Evolutionary conservation across 352 stramenopile species (phyloP).

Genomic region (Achlya hypogyna): DNA sequence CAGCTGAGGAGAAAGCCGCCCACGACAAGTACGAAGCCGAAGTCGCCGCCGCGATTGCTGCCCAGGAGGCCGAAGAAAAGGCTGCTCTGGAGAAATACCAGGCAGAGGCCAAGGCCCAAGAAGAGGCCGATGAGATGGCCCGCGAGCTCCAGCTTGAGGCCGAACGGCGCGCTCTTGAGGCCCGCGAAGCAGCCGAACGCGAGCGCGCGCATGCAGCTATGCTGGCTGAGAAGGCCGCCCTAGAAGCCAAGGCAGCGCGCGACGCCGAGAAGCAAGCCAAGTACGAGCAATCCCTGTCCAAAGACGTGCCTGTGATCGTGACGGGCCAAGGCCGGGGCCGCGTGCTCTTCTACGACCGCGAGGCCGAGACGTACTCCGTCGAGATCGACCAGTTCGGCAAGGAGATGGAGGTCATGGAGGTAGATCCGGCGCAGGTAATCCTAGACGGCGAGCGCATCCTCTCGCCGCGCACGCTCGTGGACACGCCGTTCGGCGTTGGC

Average conservation of each 20-base stretch:
- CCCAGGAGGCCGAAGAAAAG: constrained; percentile 20
- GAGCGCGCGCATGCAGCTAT: constrained; percentile 9
- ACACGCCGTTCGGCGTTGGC: constrained; percentile 74
- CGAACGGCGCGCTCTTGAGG: neutral
- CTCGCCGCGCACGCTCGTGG: constrained; percentile 72
- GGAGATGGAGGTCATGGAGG: constrained; percentile 56
- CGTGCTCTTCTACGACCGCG: constrained; percentile 69
- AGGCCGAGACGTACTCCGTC: constrained; percentile 67
- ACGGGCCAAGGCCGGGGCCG: constrained; percentile 56
- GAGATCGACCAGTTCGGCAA: constrained; percentile 51
- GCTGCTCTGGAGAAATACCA: constrained; percentile 28
- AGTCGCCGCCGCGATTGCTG: constrained; percentile 20
- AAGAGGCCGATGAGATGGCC: constrained; percentile 25
- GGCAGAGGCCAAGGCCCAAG: constrained; percentile 20
- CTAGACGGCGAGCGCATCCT: constrained; percentile 80
- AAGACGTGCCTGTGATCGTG: constrained; percentile 79
- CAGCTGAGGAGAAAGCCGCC: constrained; percentile 8
- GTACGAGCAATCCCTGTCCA: constrained; percentile 79
- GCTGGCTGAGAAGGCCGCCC: constrained; percentile 16
- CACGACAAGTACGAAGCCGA: neutral
- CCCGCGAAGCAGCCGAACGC: constrained; percentile 32
- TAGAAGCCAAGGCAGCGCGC: constrained; percentile 7
- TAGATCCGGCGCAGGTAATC: constrained; percentile 59
- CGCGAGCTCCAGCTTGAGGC: constrained; percentile 23
- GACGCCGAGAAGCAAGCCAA: constrained; percentile 42